A percentile compares a stretch with the other conserved stretches of the same genome.
Conservation (phyloP, 2,329 filamentous ascomycete species). For the Tricladium varicosporioides region DNA sequence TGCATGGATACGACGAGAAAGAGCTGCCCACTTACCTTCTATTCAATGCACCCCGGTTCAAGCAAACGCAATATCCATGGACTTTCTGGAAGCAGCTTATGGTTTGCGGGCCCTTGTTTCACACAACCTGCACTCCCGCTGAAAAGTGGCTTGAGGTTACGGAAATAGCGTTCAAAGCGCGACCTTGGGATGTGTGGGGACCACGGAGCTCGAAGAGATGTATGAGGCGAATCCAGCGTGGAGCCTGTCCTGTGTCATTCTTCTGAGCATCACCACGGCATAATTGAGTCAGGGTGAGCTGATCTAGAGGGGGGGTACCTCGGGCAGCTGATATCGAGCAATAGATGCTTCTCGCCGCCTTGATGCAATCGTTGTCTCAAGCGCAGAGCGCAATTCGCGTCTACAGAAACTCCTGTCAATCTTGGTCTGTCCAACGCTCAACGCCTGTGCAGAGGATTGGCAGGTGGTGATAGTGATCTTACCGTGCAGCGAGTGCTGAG, state of each 20-base stretch:
- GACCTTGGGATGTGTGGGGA: background rate
- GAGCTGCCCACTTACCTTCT: constrained; percentile 7
- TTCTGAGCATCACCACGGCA: background rate
- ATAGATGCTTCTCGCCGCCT: too few species aligned
- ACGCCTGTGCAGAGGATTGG: background rate
- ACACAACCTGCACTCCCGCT: background rate
- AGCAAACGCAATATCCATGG: background rate
- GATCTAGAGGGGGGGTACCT: background rate
- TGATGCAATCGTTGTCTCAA: too few species aligned
- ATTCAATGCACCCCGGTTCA: background rate
- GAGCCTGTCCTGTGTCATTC: background rate
- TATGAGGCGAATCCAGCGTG: background rate
- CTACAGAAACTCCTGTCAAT: background rate
- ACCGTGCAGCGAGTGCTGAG: too few species aligned
- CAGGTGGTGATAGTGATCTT: background rate
- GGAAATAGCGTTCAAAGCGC: background rate
- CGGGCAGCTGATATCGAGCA: background rate
- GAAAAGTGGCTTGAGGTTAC: background rate
- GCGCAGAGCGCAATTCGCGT: too few species aligned
- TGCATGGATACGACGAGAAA: background rate
- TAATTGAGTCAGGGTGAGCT: background rate
- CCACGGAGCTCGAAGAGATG: background rate
- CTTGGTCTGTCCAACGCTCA: background rate
- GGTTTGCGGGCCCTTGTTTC: too few species aligned
- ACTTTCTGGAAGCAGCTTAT: too few species aligned